phyloP scores from a whole-genome alignment of 1,284 basidiomycete genomes.

The Phlebopus sp. region DNA sequence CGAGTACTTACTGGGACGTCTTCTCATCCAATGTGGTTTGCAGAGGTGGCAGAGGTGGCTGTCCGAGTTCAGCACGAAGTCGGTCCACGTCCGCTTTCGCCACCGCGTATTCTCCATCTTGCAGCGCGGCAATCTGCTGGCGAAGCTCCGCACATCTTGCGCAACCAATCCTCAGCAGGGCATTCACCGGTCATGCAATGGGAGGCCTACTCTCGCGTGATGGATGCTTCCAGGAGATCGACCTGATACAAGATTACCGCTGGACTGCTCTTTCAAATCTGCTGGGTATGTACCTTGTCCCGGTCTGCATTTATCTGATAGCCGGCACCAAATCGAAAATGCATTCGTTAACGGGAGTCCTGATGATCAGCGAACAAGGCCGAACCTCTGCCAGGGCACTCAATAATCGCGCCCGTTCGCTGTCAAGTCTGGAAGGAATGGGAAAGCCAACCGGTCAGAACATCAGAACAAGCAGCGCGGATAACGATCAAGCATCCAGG shows the following conservation, averaged over 20 bases:
- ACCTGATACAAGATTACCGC: constrained; percentile 36
- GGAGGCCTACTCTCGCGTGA: constrained; percentile 58
- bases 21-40: constrained; percentile 74
- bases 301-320: constrained; percentile 72
- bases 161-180: constrained; percentile 11
- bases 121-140: constrained; percentile 59
- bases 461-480: constrained; percentile 1
- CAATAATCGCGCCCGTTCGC: constrained; percentile 63
- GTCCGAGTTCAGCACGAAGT: constrained; percentile 69
- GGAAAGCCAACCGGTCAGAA: constrained; percentile 13
- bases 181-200: constrained; percentile 5
- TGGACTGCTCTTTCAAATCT: constrained; percentile 4
- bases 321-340: constrained; percentile 4
- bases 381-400: constrained; percentile 64
- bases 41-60: constrained; percentile 64
- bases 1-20: constrained; percentile 56
- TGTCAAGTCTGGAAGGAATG: constrained; percentile 54
- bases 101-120: constrained; percentile 69
- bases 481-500: background rate
- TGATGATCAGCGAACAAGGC: constrained; percentile 4
- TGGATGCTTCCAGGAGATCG: constrained; percentile 48
- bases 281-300: constrained; percentile 52
- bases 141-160: constrained; percentile 62
- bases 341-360: constrained; percentile 11
- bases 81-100: constrained; percentile 74